These are phyloP conservation scores for Claviceps sp. DNA, from an alignment of 2,329 filamentous ascomycete genomes.

Conservation along the genomic window DNA sequence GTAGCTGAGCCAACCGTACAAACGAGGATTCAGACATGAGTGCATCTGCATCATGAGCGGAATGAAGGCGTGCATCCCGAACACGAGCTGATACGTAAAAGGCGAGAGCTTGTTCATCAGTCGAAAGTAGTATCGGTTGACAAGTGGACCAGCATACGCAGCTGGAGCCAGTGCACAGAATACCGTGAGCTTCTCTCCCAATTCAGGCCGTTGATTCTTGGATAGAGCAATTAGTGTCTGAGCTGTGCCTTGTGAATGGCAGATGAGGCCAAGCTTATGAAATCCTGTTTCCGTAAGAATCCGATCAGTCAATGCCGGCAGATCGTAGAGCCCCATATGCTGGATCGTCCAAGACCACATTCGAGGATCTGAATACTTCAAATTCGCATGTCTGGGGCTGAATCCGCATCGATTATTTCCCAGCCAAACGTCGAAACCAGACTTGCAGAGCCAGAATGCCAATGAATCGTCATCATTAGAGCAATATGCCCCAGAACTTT, in stretches of 20 bases:
- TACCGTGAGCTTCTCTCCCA: slow-evolving; percentile 71
- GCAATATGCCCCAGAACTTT: slow-evolving; percentile 80
- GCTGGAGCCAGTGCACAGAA: slow-evolving; percentile 88
- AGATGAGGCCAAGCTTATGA: slow-evolving; percentile 66
- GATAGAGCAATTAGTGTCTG: slow-evolving; percentile 78
- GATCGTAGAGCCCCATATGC: slow-evolving; percentile 83
- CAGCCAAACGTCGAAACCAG: slow-evolving; percentile 89
- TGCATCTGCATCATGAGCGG: slow-evolving; percentile 88
- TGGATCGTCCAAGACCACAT: slow-evolving; percentile 98
- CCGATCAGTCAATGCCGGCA: slow-evolving; percentile 66
- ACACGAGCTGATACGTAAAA: slow-evolving; percentile 62
- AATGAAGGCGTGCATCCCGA: slow-evolving; percentile 88
- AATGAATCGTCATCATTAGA: slow-evolving; percentile 80
- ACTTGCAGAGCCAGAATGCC: slow-evolving; percentile 84
- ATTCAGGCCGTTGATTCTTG: slow-evolving; percentile 76
- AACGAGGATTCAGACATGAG: slow-evolving; percentile 41
- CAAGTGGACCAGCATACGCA: slow-evolving; percentile 75
- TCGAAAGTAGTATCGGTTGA: slow-evolving; percentile 80
- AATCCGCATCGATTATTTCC: slow-evolving; percentile 90
- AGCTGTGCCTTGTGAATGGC: slow-evolving; percentile 85
- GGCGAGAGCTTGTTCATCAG: slow-evolving; percentile 78
- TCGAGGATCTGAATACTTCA: slow-evolving; percentile 63
- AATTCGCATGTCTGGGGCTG: slow-evolving; percentile 57
- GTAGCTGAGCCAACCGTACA: slow-evolving; percentile 79
- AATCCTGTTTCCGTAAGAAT: slow-evolving; percentile 76